Evolutionary conservation across 177 flowering plant genomes (phyloP), one percentile per base, ranked within the genome.

Genomic region (Vitis hybrid): DNA sequence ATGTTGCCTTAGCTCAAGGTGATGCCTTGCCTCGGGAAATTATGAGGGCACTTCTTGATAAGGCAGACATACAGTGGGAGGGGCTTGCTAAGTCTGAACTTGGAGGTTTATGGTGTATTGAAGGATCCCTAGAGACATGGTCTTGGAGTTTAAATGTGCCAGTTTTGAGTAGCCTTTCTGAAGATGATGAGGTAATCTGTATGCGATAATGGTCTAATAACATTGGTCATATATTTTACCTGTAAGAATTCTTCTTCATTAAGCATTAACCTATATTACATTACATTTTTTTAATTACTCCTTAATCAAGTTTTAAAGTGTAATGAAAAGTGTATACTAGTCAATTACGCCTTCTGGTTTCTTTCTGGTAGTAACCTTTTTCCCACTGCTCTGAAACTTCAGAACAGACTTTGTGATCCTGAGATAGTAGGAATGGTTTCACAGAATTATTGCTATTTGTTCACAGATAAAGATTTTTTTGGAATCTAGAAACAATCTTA

Each of bases 141-240:
- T 90, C 98, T 22, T 95, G 99, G 99, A 92, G 96, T 76, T 85
- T 94, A 75, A 93, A 95, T 74, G 92, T 95, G 66, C 98, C 98
- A 66, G 91, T 93, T 62, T 75, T 95, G 77, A 90, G 87, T 77
- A 92, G 96, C 78, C 90, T 95, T 70, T 84, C 94, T 64, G 91
- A 87, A 70, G 85, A 82, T 51, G 94, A 90, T 72, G 95, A 93
- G 85, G 90, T 89, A 78, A 63, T 7, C 31, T 62, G 7, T 39
- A 39, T 1, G 48, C 9, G 10, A 39, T 39, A 39, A 29, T 29
- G 31, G 31, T 29, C 31, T 29, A 29, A 29, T 29, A 29, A 29
- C 31, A 29, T 29, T 29, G 31, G 31, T 29, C 31, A 29, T 29
- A 29, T 29, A 29, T 29, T 0, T 29, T 29, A 3, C 31, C 31